phyloP scores from a whole-genome alignment of 2,329 filamentous ascomycete species.

The Didymella sp. region DNA sequence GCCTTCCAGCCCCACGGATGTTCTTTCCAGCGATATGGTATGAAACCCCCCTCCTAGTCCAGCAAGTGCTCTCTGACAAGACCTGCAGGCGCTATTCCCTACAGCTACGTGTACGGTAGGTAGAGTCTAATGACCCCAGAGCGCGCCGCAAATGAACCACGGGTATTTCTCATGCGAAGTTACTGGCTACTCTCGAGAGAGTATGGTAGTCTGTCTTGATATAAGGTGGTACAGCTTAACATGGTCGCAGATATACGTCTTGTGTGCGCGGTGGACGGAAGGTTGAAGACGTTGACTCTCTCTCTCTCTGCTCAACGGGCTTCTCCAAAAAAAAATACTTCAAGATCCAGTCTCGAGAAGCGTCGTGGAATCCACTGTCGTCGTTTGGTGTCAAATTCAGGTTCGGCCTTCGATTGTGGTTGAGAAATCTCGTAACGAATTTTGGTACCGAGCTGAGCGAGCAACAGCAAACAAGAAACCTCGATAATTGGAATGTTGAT shows the following conservation, averaged over 20 bases:
- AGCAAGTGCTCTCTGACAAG: background rate
- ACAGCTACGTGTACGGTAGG: conserved; percentile 4
- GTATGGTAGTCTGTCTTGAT: background rate
- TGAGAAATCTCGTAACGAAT: background rate
- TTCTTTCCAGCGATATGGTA: background rate
- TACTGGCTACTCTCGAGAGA: background rate
- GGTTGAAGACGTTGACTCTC: background rate
- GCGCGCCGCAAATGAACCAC: background rate
- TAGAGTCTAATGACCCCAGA: conserved; percentile 15
- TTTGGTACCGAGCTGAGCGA: background rate
- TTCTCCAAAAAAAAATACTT: background rate
- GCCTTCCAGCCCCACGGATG: background rate
- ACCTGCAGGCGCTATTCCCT: conserved; percentile 4
- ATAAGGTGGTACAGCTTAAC: background rate
- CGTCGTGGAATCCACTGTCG: background rate
- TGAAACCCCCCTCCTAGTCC: background rate
- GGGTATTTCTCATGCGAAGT: background rate
- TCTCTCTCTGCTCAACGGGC: background rate
- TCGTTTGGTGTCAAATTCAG: background rate
- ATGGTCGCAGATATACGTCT: background rate
- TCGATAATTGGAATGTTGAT: background rate
- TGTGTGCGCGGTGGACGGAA: background rate
- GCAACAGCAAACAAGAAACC: background rate
- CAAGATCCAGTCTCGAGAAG: background rate
- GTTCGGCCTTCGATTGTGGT: background rate